Evolutionary conservation across 805 yeast genomes (phyloP), one percentile per base, ranked within the genome.

Genomic region (Tetrapisispora nanseiensis): DNA sequence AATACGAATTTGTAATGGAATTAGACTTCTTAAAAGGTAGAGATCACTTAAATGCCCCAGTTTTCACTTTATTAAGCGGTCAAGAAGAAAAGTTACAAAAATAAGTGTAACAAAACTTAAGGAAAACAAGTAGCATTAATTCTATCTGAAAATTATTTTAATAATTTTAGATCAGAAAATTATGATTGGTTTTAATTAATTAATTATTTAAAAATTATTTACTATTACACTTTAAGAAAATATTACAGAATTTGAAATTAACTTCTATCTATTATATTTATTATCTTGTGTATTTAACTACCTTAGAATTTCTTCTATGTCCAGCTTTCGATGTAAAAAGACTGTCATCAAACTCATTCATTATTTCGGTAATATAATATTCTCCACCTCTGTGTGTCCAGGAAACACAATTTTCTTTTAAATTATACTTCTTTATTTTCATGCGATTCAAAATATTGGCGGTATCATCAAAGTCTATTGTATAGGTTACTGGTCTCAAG

Each of bases 1-100:
- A 87, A 66, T 92, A 78, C 63, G 69, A 82, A 50, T 92, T 92
- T 59, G 86, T 92, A 36, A 78, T 92, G 85, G 98, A 92, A 69
- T 78, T 92, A 57, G 90, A 86, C 58, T 92, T 90, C 76, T 76
- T 92, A 62, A 82, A 87, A 60, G 99, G 98, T 51, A 80, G 95
- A 67, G 89, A 83, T 44, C 82, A 77, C 69, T 78, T 92, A 55
- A 74, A 71, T 44, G 86, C 92, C 34, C 94, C 90, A 26, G 82
- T 83, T n/a, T 89, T 77, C 72, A 92, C 98, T 34, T 74, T 92
- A 50, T 71, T 92, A 54, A 78, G 79, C 43, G 95, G 90, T 39
- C 96, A 89, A 66, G 64, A 74, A 38, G 86, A 80, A 62, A 63
- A 62, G 40, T 54, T 68, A 46, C 35, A 33, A 33, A 33, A 33